A percentile compares a stretch with the other conserved stretches of the same genome.
Conservation (phyloP, 192 early-diverging fungal genomes). For the Linderina pennispora region DNA sequence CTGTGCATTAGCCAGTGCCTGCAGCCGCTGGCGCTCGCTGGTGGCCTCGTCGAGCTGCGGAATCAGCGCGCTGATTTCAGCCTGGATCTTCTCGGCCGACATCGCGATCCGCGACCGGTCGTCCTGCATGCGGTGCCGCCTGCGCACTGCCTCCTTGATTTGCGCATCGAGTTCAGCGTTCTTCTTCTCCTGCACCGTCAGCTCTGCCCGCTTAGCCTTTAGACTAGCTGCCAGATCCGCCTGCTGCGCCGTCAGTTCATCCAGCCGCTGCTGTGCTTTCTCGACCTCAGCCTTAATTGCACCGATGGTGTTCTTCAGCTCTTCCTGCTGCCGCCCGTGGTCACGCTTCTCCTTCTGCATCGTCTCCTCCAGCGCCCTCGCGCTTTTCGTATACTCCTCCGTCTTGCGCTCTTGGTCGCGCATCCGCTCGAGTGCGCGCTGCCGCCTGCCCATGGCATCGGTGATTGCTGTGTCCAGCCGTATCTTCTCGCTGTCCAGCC, state of each 20-base stretch:
- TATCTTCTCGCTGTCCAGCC: conserved; percentile 17
- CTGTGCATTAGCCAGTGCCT: not conserved
- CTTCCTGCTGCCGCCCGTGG: conserved; percentile 18
- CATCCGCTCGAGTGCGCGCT: conserved; percentile 16
- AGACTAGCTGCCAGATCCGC: conserved; percentile 7
- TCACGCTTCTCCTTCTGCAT: conserved; percentile 27
- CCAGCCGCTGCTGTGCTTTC: conserved; percentile 10
- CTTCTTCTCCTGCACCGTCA: conserved; percentile 21
- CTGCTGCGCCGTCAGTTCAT: conserved; percentile 10
- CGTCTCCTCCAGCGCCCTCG: conserved; percentile 10
- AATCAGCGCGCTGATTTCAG: conserved; percentile 9
- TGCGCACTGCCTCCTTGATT: conserved; percentile 11
- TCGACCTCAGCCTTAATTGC: conserved; percentile 16
- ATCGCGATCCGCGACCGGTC: conserved; percentile 5
- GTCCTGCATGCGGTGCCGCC: conserved; percentile 9
- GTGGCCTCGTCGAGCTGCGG: conserved; percentile 17
- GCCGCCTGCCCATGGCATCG: conserved; percentile 13
- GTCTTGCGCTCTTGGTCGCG: conserved; percentile 19
- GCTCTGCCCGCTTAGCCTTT: conserved; percentile 6
- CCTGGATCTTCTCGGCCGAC: conserved; percentile 6
- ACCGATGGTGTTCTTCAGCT: conserved; percentile 13
- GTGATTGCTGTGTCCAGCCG: conserved; percentile 18
- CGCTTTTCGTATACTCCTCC: conserved; percentile 9
- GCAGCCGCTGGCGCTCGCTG: conserved; percentile 5
- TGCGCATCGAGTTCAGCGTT: conserved; percentile 12